Percentiles rank a stretch among this genome's conserved stretches.
phyloP scores from a whole-genome alignment of 164 flowering plant genomes.

The Cinnamomum micranthum region DNA sequence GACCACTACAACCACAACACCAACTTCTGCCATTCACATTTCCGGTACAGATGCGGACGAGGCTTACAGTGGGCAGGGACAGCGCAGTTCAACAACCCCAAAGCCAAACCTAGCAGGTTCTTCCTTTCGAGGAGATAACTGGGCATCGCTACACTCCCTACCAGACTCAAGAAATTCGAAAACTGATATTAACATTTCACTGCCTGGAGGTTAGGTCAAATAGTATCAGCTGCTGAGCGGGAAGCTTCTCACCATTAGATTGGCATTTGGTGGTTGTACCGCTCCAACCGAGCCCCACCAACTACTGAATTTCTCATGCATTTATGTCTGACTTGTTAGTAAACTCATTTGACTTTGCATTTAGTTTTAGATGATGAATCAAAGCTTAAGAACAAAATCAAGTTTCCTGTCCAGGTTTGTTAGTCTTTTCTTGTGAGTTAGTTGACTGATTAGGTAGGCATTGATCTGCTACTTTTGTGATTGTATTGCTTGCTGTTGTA shows the following conservation, averaged over 20 bases:
- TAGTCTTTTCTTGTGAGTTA: conserved; percentile 1
- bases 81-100: conserved; percentile 26
- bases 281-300: conserved; percentile 8
- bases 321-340: conserved; percentile 14
- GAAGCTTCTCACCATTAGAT: conserved; percentile 29
- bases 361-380: conserved; percentile 2
- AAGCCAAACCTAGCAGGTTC: conserved; percentile 35
- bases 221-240: conserved; percentile 1
- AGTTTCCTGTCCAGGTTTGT: conserved; percentile 5
- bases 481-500: conserved; percentile 9
- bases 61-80: conserved; percentile 25
- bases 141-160: conserved; percentile 56
- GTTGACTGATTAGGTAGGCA: conserved; percentile 9
- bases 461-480: conserved; percentile 16
- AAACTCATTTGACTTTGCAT: conserved; percentile 11
- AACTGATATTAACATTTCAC: conserved; percentile 65
- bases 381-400: conserved; percentile 8
- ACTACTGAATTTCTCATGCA: conserved; percentile 1
- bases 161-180: conserved; percentile 55
- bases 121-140: conserved; percentile 61
- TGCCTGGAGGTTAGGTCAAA: conserved; percentile 39
- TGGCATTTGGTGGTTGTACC: conserved; percentile 6
- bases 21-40: conserved; percentile 58
- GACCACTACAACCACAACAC: conserved; percentile 21
- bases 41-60: conserved; percentile 54